phyloP scores from a whole-genome alignment of 768 basidiomycete genomes.

The Russula vinacea region DNA sequence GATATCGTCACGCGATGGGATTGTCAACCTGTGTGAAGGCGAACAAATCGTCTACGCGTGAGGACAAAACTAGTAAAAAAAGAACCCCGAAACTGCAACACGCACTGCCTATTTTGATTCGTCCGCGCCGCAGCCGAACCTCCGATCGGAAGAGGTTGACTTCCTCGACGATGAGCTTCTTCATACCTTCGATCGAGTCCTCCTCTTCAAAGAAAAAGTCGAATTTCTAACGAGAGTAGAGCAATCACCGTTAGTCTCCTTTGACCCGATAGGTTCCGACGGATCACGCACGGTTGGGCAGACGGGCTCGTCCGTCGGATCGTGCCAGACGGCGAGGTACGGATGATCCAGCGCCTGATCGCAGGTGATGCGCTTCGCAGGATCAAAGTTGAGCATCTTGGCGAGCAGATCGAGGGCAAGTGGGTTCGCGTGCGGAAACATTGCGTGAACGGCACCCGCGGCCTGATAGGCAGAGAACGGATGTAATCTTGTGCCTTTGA shows the following conservation, averaged over 20 bases:
- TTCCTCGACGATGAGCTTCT: constrained; percentile 89
- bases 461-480: constrained; percentile 94
- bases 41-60: background rate
- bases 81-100: constrained; percentile 16
- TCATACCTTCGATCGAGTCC: constrained; percentile 97
- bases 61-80: background rate
- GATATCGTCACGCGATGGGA: constrained; percentile 80
- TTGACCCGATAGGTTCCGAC: background rate
- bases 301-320: constrained; percentile 88
- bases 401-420: constrained; percentile 89
- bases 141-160: constrained; percentile 86
- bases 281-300: constrained; percentile 63
- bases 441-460: constrained; percentile 87
- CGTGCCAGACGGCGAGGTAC: constrained; percentile 96
- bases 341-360: constrained; percentile 94
- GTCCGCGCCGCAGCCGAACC: constrained; percentile 76
- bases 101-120: constrained; percentile 67
- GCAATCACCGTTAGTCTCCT: background rate
- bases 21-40: constrained; percentile 54
- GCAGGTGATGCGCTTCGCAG: constrained; percentile 92
- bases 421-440: constrained; percentile 94
- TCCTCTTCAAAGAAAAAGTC: constrained; percentile 97
- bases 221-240: constrained; percentile 62
- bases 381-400: constrained; percentile 93
- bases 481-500: constrained; percentile 96